Evolutionary conservation across 1,284 basidiomycete genomes (phyloP), one percentile per base, ranked within the genome.

Genomic region (Pseudomicrostroma phylloplanum): DNA sequence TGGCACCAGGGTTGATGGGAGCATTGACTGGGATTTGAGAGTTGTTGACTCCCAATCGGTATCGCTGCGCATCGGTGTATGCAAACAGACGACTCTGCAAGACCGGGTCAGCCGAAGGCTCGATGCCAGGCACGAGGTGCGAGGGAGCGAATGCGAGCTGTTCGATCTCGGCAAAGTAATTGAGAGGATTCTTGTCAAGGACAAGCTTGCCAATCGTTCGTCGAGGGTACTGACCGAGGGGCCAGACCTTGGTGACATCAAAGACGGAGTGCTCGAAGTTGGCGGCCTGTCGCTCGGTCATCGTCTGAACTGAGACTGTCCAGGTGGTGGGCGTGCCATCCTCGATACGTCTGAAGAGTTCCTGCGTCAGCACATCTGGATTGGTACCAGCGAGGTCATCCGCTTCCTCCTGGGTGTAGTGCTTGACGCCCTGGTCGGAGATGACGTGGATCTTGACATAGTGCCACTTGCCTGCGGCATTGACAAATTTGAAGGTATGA

Each of bases 271-370:
- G 89, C 67, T 89, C 87, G 84, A 90, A 91, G 57, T 85, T 83
- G 82, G 92, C 89, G n/a, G 92, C 92, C 82, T 96, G 88, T 73
- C 88, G 83, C 2, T 87, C 82, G 0, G 90, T 92, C 90, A 92
- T 92, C 26, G 87, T 90, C 87, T 93, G 78, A 55, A 90, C 83
- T 74, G 86, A 88, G 66, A 89, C 86, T 7, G 86, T 88, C 91
- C 90, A 92, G 1, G 84, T 82, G 0, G 91, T 90, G 83, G 80
- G 86, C 6, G 92, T 84, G 61, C 88, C 87, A 13, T 81, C 79
- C 77, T 92, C 88, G 77, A 96, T 93, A 39, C 85, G 82, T 63
- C 90, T 86, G 56, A 78, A 78, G 78, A 96, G 82, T 39, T 83
- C 81, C 78, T 91, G 83, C 67, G 84, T 88, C 56, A 60, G 30